Conservation (phyloP, 2,329 filamentous ascomycete genomes). For the Westerdykella ornata region DNA sequence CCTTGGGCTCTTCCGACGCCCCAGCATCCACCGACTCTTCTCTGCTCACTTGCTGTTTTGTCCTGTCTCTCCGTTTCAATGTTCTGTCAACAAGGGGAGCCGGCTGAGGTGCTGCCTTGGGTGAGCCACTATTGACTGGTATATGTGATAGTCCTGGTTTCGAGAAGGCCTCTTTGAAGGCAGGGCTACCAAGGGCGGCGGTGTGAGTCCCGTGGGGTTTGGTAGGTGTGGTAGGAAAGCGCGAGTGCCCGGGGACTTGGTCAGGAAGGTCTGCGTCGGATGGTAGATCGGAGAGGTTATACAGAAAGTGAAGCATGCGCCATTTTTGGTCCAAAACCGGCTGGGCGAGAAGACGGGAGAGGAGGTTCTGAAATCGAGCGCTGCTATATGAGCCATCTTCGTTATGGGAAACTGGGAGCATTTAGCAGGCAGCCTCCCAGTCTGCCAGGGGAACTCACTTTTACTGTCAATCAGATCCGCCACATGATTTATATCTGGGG, state of each 20-base stretch:
- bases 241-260: slow-evolving; percentile 12
- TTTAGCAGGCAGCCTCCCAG: slow-evolving; percentile 8
- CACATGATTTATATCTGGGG: slow-evolving; percentile 79
- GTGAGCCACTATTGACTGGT: slow-evolving; percentile 28
- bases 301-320: slow-evolving; percentile 88
- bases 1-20: slow-evolving; percentile 5
- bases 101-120: slow-evolving; percentile 18
- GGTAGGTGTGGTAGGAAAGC: slow-evolving; percentile 25
- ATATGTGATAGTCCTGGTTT: slow-evolving; percentile 41
- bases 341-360: slow-evolving; percentile 80
- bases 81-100: slow-evolving; percentile 14
- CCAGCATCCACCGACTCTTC: slow-evolving; percentile 18
- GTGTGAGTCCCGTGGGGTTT: slow-evolving; percentile 14
- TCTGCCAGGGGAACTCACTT: slow-evolving; percentile 28
- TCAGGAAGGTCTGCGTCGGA: slow-evolving; percentile 5
- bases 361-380: slow-evolving; percentile 83
- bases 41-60: slow-evolving; percentile 17
- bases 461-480: slow-evolving; percentile 87
- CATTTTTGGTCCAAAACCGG: slow-evolving; percentile 93
- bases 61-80: slow-evolving; percentile 25
- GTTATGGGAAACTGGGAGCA: slow-evolving; percentile 57
- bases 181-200: slow-evolving; percentile 20
- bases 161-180: slow-evolving; percentile 46
- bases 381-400: slow-evolving; percentile 62
- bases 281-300: slow-evolving; percentile 64